phyloP scores from a whole-genome alignment of 2,329 filamentous ascomycete genomes.

The Cladosporium colombiae region DNA sequence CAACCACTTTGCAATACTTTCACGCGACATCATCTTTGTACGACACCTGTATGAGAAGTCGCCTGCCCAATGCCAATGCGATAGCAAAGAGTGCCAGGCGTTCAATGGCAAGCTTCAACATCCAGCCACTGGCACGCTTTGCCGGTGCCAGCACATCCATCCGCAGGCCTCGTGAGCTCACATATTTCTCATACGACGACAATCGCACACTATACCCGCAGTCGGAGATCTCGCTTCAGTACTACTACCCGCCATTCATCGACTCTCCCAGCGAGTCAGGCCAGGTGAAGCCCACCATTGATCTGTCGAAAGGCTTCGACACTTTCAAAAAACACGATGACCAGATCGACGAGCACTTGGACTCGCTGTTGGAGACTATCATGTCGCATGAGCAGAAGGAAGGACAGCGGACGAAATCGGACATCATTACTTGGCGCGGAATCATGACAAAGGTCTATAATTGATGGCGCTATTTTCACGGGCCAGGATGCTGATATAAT shows the following conservation, averaged over 20 bases:
- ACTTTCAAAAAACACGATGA: constrained; percentile 83
- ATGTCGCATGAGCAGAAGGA: constrained; percentile 69
- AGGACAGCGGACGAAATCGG: constrained; percentile 63
- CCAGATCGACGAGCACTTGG: constrained; percentile 80
- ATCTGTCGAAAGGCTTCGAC: constrained; percentile 80
- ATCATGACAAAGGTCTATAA: constrained; percentile 90
- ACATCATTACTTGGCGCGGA: constrained; percentile 89
- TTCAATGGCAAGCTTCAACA: constrained; percentile 51
- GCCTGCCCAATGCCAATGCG: neutral
- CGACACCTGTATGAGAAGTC: neutral
- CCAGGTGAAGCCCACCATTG: constrained; percentile 54
- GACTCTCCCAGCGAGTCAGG: constrained; percentile 26
- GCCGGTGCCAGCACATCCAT: constrained; percentile 68
- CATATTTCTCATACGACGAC: constrained; percentile 90
- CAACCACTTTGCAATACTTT: neutral
- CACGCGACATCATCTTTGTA: neutral
- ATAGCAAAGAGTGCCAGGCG: neutral
- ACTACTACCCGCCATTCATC: constrained; percentile 73
- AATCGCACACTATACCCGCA: constrained; percentile 69
- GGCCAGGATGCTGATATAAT: constrained; percentile 12
- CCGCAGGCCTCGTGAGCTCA: constrained; percentile 79
- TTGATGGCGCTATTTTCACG: neutral
- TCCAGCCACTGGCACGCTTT: constrained; percentile 72
- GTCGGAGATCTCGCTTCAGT: constrained; percentile 77
- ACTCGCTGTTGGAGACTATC: constrained; percentile 77